Conservation (phyloP, 768 basidiomycete species). For the Phanerochaete carnosa region DNA sequence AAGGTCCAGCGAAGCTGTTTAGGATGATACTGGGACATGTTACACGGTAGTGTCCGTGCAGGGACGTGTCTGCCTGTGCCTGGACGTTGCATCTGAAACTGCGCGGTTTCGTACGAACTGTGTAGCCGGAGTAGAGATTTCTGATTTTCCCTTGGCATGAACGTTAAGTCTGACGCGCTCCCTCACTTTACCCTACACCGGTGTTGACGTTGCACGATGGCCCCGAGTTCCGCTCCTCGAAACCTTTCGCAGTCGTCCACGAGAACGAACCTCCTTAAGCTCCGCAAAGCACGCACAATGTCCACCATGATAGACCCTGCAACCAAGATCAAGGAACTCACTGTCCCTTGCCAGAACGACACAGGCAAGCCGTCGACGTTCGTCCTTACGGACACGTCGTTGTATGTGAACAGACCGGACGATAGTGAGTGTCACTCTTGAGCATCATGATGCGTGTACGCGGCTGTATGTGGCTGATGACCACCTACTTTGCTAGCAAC, state of each 20-base stretch:
- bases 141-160: background rate
- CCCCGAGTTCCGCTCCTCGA: background rate
- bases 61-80: background rate
- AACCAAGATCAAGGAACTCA: slow-evolving; percentile 8
- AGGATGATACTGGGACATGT: background rate
- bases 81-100: background rate
- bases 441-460: background rate
- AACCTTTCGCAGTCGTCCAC: background rate
- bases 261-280: background rate
- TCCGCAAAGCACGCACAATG: background rate
- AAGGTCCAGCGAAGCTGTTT: too few species aligned
- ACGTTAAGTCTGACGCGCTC: too few species aligned
- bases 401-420: slow-evolving; percentile 24
- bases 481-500: slow-evolving; percentile 12
- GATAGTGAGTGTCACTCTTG: slow-evolving; percentile 11
- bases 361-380: slow-evolving; percentile 19
- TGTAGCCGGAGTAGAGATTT: background rate
- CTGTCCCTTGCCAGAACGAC: slow-evolving; percentile 11
- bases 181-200: too few species aligned
- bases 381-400: slow-evolving; percentile 22
- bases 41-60: background rate
- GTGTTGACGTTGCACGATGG: background rate
- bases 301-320: background rate
- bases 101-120: background rate
- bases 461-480: background rate